Conservation (phyloP, 2,329 filamentous ascomycete species). For the Ascochyta lentis region DNA sequence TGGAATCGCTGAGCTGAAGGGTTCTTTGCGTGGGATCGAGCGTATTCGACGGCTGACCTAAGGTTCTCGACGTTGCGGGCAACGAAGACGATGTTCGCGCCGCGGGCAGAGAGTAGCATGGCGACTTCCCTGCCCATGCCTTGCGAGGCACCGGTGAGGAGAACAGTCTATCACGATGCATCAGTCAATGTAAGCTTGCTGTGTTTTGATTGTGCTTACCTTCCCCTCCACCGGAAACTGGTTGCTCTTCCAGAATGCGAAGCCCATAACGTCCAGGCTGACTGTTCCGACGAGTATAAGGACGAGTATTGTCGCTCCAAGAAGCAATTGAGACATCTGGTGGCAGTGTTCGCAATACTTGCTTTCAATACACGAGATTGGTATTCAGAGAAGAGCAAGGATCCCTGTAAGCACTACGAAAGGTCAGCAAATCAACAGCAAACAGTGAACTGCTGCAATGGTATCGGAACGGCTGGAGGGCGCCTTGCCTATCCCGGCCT, state of each 20-base stretch:
- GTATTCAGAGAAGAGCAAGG: neutral
- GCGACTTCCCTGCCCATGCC: constrained; percentile 85
- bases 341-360: constrained; percentile 28
- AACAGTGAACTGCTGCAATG: constrained; percentile 1
- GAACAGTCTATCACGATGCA: constrained; percentile 69
- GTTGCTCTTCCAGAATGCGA: constrained; percentile 69
- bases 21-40: constrained; percentile 72
- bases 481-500: constrained; percentile 1
- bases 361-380: neutral
- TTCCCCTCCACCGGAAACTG: constrained; percentile 85
- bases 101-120: constrained; percentile 76
- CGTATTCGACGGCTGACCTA: constrained; percentile 68
- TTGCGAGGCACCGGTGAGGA: constrained; percentile 91
- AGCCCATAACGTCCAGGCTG: constrained; percentile 66
- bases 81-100: constrained; percentile 85
- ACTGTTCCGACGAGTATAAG: constrained; percentile 47
- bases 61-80: constrained; percentile 80
- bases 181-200: neutral
- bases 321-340: constrained; percentile 47
- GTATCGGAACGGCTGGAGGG: neutral
- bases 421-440: neutral
- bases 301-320: constrained; percentile 46
- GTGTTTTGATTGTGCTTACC: constrained; percentile 55
- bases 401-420: constrained; percentile 14
- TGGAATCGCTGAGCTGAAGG: constrained; percentile 77